These are phyloP conservation scores for Trametes coccinea DNA, from an alignment of 768 basidiomycete genomes.

Conservation along the genomic window DNA sequence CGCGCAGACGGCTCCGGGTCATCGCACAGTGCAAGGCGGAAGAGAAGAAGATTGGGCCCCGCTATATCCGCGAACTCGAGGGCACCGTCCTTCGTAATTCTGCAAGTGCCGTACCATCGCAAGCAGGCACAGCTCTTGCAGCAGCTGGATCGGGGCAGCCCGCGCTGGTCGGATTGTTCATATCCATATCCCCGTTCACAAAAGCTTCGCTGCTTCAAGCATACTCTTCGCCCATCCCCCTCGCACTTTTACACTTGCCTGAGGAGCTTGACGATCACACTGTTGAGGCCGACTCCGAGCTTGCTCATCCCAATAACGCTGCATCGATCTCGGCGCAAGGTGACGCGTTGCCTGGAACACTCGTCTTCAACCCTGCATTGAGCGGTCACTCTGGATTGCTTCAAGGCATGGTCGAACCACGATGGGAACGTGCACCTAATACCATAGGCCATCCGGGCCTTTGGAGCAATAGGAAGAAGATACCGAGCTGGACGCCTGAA, in stretches of 20 bases:
- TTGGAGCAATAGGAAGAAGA: constrained; percentile 41
- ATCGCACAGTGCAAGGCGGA: constrained; percentile 93
- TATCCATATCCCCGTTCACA: constrained; percentile 83
- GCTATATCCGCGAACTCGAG: constrained; percentile 85
- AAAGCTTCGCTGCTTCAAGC: constrained; percentile 67
- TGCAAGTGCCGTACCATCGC: neutral
- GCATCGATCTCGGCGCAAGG: neutral
- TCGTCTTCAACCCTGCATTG: constrained; percentile 73
- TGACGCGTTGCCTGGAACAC: constrained; percentile 42
- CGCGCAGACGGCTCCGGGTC: constrained; percentile 64
- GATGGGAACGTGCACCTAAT: constrained; percentile 56
- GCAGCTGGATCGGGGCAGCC: no score
- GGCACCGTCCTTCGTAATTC: constrained; percentile 70
- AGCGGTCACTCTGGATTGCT: constrained; percentile 55
- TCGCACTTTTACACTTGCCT: constrained; percentile 80
- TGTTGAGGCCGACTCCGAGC: neutral
- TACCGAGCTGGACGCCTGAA: constrained; percentile 27
- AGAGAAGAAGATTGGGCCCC: constrained; percentile 75
- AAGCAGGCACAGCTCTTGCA: constrained; percentile 1
- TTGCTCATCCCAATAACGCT: neutral
- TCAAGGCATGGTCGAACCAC: constrained; percentile 58
- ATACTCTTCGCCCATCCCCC: constrained; percentile 72
- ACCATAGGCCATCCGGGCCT: constrained; percentile 40
- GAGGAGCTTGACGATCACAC: neutral
- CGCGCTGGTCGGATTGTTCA: constrained; percentile 67